Evolutionary conservation across 805 yeast genomes (phyloP), one percentile per base, ranked within the genome.

Genomic region (Candida boidinii): DNA sequence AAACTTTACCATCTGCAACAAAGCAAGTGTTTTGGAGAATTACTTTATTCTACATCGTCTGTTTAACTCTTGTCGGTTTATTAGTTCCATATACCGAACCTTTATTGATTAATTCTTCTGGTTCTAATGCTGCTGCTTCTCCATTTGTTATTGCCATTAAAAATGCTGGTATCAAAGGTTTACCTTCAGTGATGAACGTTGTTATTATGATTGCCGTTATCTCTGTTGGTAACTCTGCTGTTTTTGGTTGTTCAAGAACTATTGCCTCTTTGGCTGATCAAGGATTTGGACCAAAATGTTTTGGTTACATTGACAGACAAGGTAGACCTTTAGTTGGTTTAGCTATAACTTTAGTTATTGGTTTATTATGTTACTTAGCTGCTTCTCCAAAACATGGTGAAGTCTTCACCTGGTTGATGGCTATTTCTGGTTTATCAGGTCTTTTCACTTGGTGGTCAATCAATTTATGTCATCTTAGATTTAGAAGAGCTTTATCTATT

Each of bases 311-410:
- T 37, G 94, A 84, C 53, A 67, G 79, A 41, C 59, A 60, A 33
- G 94, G 94, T 32, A 68, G 94, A 47, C 94, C 95, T 5, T 53
- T 81, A 34, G 72, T 69, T 30, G 88, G 86, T n/a, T 71, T 80
- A 44, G 45, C 58, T 14, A 59, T 66, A 19, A 66, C 79, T 11
- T 56, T 73, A 37, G 36, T 64, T 4, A 61, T 76, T 49, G 82
- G 80, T 23, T 54, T 76, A 34, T 46, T 76, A 14, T 71, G 81
- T 35, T 76, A 70, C 50, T 59, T 81, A 21, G 71, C 77, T 24
- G 82, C 83, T 1, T 70, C 80, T 14, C 54, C 64, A 5, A 54
- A 68, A 35, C 62, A 75, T 42, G 66, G 63, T 27, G 68, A 54
- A 6, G 75, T 79, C 18, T 83, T 83, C 57, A 60, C 64, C 38